Base-by-base conservation (phyloP, 495 filamentous ascomycete species). In the Pseudomonodictys pantanalensis region DNA sequence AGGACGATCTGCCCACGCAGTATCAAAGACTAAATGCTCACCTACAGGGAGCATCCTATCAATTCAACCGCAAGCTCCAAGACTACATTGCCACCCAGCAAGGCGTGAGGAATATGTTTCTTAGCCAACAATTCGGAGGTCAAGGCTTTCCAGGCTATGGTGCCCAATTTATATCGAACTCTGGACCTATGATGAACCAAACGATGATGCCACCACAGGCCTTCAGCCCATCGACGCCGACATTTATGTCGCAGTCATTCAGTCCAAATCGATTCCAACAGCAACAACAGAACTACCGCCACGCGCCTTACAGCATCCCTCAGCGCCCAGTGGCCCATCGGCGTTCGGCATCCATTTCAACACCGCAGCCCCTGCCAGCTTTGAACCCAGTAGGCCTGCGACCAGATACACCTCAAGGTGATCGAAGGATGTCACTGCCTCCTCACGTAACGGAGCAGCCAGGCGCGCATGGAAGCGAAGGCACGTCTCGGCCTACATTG, bases 51-150 rank as follows among this genome's bases (percentile, higher is more conserved):
- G 68, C 73, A 10, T 81, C 79, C 2, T 63, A 70, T 24, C 78
- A 82, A 30, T 82, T 85, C 74, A 85, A 86, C 60, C 67, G 76
- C 18, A 76, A 79, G 3, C 71, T 88, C 3, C 76, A 77, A 12
- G 81, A 83, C 1, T 86, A 83, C 64, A 65, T 86, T 17, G 77
- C 78, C 0, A 84, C 78, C 47, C 79, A 86, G 49, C 72, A 81
- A 0, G 81, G 78, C 4, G 82, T 85, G 75, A 76, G 82, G 52
- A 77, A 68, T 32, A 74, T 77, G 26, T 55, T 62, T 25, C n/a
- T 57, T n/a, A 22, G 24, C 17, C 29, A 73, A 82, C 24, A 77
- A 41, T 46, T 58, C 30, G 30, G 43, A 17, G 18, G 77, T 38
- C 75, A 81, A 42, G 68, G 75, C 10, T 73, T 84, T 41, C 42